Conservation (phyloP, 352 stramenopile genomes). For the Pythium insidiosum region DNA sequence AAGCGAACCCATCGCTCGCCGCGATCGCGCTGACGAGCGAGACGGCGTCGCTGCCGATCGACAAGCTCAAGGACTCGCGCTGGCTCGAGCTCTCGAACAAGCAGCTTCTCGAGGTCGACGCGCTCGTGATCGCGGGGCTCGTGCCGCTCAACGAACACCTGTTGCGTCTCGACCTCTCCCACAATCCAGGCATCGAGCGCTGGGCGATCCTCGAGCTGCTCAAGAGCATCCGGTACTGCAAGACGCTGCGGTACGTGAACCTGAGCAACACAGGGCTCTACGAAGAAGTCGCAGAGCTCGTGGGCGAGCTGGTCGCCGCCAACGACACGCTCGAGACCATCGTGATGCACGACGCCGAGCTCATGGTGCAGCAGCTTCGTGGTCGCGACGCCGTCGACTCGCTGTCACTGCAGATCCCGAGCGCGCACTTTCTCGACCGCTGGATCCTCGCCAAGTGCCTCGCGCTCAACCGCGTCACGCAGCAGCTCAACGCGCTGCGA, state of each 20-base stretch:
- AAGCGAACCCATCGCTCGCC: slow-evolving; percentile 45
- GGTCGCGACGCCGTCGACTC: slow-evolving; percentile 24
- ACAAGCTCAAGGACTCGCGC: slow-evolving; percentile 53
- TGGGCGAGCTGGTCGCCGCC: slow-evolving; percentile 41
- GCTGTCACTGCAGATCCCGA: slow-evolving; percentile 20
- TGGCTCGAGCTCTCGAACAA: slow-evolving; percentile 34
- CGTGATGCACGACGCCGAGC: slow-evolving; percentile 32
- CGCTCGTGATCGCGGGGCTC: slow-evolving; percentile 46
- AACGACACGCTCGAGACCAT: slow-evolving; percentile 60
- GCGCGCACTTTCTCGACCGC: slow-evolving; percentile 40
- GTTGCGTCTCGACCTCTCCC: slow-evolving; percentile 54
- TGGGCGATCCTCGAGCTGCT: slow-evolving; percentile 47
- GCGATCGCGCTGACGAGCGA: slow-evolving; percentile 29
- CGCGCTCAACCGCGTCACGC: slow-evolving; percentile 46
- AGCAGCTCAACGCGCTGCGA: slow-evolving; percentile 46
- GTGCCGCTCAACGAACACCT: slow-evolving; percentile 44
- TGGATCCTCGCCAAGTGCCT: slow-evolving; percentile 69
- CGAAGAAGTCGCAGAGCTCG: slow-evolving; percentile 42
- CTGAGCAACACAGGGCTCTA: slow-evolving; percentile 50
- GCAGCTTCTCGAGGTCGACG: slow-evolving; percentile 49
- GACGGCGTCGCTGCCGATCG: slow-evolving; percentile 35
- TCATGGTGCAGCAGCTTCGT: slow-evolving; percentile 45
- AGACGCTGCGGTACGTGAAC: slow-evolving; percentile 41
- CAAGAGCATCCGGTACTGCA: slow-evolving; percentile 36
- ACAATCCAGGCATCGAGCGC: slow-evolving; percentile 42